These are phyloP conservation scores for Stagonosporopsis cucurbitacearum DNA, from an alignment of 2,329 filamentous ascomycete genomes.

Conservation along the genomic window DNA sequence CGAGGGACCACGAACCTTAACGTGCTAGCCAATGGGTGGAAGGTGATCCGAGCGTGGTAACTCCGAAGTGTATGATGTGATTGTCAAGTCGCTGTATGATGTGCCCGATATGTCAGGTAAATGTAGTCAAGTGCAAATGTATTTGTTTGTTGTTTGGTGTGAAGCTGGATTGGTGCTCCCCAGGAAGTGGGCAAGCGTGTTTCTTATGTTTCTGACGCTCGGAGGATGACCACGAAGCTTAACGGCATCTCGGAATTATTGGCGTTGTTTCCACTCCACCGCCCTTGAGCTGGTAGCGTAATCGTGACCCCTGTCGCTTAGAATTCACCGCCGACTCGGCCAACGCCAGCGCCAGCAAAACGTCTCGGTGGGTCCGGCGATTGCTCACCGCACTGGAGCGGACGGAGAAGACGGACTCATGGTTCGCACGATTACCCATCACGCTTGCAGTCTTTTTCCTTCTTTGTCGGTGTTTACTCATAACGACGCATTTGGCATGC, in stretches of 20 bases:
- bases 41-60: conserved; percentile 42
- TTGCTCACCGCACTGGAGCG: conserved; percentile 12
- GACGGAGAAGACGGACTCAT: conserved; percentile 22
- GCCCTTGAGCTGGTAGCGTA: no score
- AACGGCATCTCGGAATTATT: conserved; percentile 38
- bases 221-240: conserved; percentile 37
- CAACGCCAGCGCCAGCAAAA: conserved; percentile 19
- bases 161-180: conserved; percentile 21
- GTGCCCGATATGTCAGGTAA: conserved; percentile 5
- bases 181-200: conserved; percentile 31
- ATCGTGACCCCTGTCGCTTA: no score
- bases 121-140: not conserved
- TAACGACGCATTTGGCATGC: conserved; percentile 20
- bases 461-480: conserved; percentile 27
- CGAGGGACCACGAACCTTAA: conserved; percentile 42
- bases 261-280: conserved; percentile 39
- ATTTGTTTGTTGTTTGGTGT: conserved; percentile 16
- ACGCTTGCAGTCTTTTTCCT: conserved; percentile 15
- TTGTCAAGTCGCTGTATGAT: conserved; percentile 15
- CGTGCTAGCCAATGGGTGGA: conserved; percentile 41
- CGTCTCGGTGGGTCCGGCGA: conserved; percentile 19
- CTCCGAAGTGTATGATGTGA: conserved; percentile 19
- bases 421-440: conserved; percentile 25
- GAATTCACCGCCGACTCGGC: conserved; percentile 15
- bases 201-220: conserved; percentile 43